phyloP scores from a whole-genome alignment of 495 filamentous ascomycete genomes.

The Baudoinia panamericana region DNA sequence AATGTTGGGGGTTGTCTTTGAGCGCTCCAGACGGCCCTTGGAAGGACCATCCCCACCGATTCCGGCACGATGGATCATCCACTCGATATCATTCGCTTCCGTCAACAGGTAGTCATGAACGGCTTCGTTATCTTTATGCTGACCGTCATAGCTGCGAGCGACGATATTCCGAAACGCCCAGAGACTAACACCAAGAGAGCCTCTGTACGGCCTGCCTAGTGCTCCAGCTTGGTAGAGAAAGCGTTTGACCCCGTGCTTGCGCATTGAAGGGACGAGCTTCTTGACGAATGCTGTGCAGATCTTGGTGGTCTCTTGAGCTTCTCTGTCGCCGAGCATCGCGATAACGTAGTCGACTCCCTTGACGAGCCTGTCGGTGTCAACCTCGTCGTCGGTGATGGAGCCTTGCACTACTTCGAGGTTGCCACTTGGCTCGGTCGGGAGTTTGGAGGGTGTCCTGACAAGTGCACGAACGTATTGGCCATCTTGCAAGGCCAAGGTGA shows the following conservation, averaged over 20 bases:
- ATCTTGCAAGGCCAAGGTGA: slow-evolving; percentile 1
- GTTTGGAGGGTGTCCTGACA: not conserved
- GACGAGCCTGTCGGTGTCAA: slow-evolving; percentile 2
- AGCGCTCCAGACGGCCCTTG: not conserved
- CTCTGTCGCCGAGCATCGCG: slow-evolving; percentile 3
- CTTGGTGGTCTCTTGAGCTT: not conserved
- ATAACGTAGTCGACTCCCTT: slow-evolving; percentile 1
- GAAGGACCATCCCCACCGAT: not conserved
- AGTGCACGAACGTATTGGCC: slow-evolving; percentile 5
- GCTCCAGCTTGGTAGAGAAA: slow-evolving; percentile 6
- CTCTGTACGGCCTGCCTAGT: not conserved
- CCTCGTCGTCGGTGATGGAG: slow-evolving; percentile 4
- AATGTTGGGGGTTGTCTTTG: not conserved
- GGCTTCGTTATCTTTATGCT: slow-evolving; percentile 2
- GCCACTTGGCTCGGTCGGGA: not conserved
- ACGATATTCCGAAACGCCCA: not conserved
- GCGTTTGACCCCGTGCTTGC: slow-evolving; percentile 1
- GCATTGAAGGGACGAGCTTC: slow-evolving; percentile 1
- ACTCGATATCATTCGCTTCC: slow-evolving; percentile 1
- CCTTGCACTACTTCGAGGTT: slow-evolving; percentile 1
- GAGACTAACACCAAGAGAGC: not conserved
- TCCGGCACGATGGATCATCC: slow-evolving; percentile 2
- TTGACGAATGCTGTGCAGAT: slow-evolving; percentile 6
- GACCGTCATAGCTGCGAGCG: not conserved
- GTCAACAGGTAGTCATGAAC: not conserved